Conservation (phyloP, 306 rosid genomes). For the Cucurbita maxima region DNA sequence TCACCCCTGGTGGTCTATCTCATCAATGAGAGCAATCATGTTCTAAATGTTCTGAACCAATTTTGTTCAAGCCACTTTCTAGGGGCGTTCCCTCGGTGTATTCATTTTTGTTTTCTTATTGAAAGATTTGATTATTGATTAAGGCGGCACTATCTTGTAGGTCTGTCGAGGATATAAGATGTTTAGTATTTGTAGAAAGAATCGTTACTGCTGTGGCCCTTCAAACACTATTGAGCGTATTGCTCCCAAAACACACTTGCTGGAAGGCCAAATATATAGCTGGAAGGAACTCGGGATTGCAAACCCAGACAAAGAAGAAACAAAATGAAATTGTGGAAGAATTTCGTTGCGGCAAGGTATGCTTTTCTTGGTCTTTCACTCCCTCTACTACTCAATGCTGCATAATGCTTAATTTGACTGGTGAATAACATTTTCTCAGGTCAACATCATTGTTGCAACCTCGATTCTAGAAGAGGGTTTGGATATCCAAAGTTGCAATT, state of each 20-base stretch:
- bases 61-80: not conserved
- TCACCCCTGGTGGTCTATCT: not conserved
- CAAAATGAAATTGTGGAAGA: constrained; percentile 73
- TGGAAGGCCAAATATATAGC: constrained; percentile 77
- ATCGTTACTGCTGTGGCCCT: constrained; percentile 57
- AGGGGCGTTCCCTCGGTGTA: not conserved
- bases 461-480: constrained; percentile 94
- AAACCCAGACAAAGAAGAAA: constrained; percentile 37
- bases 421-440: constrained; percentile 27
- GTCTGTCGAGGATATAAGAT: constrained; percentile 47
- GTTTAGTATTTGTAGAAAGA: constrained; percentile 79
- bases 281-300: constrained; percentile 31
- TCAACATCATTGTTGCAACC: constrained; percentile 80
- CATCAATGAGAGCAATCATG: not conserved
- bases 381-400: not conserved
- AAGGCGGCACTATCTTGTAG: constrained; percentile 9
- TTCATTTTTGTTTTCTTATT: not conserved
- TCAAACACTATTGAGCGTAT: constrained; percentile 28
- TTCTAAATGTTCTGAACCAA: not conserved
- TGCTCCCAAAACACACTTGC: constrained; percentile 43
- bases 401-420: not conserved
- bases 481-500: constrained; percentile 78
- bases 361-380: constrained; percentile 3
- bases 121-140: constrained; percentile 1
- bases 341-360: constrained; percentile 67